A percentile compares a stretch with the other conserved stretches of the same genome.
Conservation (phyloP, 1,139 yeast genomes). For the Saccharomyces hybrid region DNA sequence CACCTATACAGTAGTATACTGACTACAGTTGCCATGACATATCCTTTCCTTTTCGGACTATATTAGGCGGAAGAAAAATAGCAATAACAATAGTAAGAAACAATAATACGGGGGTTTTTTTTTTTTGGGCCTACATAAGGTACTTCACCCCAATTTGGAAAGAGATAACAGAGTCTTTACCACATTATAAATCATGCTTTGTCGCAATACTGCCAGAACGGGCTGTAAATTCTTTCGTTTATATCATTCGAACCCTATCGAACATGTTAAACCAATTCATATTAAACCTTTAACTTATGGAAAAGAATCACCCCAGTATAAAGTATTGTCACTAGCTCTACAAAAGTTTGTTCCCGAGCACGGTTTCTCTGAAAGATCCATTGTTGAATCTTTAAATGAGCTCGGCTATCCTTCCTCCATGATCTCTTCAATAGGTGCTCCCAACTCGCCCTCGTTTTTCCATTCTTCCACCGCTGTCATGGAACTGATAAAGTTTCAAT, state of each 20-base stretch:
- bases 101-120: background rate
- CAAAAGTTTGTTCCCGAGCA: conserved; percentile 49
- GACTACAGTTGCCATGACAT: background rate
- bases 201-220: background rate
- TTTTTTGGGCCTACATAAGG: background rate
- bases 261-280: conserved; percentile 18
- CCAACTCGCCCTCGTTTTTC: conserved; percentile 28
- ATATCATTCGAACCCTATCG: conserved; percentile 24
- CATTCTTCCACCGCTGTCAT: conserved; percentile 41
- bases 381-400: conserved; percentile 54
- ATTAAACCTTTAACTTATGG: conserved; percentile 26
- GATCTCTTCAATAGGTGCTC: conserved; percentile 44
- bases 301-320: conserved; percentile 32
- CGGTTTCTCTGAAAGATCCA: conserved; percentile 62
- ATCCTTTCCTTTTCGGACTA: background rate
- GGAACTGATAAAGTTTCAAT: conserved; percentile 61
- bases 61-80: background rate
- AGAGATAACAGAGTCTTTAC: background rate
- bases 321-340: conserved; percentile 43
- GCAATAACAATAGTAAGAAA: background rate
- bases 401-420: conserved; percentile 63
- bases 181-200: background rate
- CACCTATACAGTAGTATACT: background rate
- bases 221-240: conserved; percentile 7
- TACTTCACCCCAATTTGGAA: background rate